A percentile compares a stretch with the other conserved stretches of the same genome.
Evolutionary conservation across 805 yeast genomes (phyloP).

Genomic region (Suhomyces xylopsoci): DNA sequence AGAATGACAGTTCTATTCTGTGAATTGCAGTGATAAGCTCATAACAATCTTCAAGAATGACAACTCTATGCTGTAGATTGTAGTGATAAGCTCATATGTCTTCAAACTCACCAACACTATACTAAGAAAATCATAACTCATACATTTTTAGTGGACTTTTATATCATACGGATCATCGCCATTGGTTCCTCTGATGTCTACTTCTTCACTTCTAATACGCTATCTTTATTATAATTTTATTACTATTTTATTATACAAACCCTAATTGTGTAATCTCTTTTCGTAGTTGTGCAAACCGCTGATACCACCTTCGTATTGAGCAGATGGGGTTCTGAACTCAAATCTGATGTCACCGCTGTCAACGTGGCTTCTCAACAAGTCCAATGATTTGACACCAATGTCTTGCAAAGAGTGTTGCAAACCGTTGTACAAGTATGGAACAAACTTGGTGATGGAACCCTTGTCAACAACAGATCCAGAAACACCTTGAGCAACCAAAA

Average conservation of each 20-base stretch:
- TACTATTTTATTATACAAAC: constrained; percentile 1
- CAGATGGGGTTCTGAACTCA: constrained; percentile 97
- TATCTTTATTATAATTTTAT: background rate
- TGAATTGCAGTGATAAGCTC: too few species aligned
- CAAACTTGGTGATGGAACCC: constrained; percentile 89
- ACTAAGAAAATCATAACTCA: too few species aligned
- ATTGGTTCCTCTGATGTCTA: too few species aligned
- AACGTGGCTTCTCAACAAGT: constrained; percentile 61
- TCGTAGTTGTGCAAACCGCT: constrained; percentile 95
- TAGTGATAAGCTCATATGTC: too few species aligned
- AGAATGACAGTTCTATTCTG: too few species aligned
- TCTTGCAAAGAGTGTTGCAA: constrained; percentile 98
- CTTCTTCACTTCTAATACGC: too few species aligned
- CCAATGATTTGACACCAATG: constrained; percentile 76
- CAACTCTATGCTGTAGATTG: too few species aligned
- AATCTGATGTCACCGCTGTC: constrained; percentile 75
- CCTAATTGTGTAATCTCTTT: constrained; percentile 88
- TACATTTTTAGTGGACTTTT: too few species aligned
- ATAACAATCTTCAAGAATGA: too few species aligned
- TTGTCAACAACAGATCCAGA: constrained; percentile 95
- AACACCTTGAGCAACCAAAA: constrained; percentile 98
- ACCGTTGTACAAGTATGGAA: constrained; percentile 93
- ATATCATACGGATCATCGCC: too few species aligned
- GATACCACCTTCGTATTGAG: constrained; percentile 98
- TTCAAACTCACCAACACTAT: too few species aligned